phyloP scores from a whole-genome alignment of 2,329 filamentous ascomycete species.

The Diaporthe vexans region DNA sequence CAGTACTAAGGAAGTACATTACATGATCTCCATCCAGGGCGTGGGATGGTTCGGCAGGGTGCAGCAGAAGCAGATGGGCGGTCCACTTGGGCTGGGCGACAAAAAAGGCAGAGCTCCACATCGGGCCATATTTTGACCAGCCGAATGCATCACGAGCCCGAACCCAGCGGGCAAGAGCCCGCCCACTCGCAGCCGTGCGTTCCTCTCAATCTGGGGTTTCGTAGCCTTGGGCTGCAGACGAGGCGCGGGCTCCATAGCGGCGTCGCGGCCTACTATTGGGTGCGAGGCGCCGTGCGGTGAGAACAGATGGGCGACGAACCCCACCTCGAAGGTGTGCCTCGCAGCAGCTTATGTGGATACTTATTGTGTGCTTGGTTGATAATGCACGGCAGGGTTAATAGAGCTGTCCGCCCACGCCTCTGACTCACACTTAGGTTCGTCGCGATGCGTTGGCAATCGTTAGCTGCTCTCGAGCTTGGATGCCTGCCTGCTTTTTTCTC shows the following conservation, averaged over 20 bases:
- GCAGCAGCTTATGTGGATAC: conserved; percentile 38
- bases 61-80: neutral
- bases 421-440: conserved; percentile 37
- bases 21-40: conserved; percentile 16
- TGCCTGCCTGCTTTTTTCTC: conserved; percentile 16
- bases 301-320: neutral
- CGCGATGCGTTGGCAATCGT: conserved; percentile 29
- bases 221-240: conserved; percentile 20
- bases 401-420: neutral
- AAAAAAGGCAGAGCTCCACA: neutral
- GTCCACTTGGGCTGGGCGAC: conserved; percentile 4
- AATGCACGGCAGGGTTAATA: conserved; percentile 18
- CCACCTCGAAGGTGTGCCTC: conserved; percentile 33
- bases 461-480: conserved; percentile 27
- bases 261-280: conserved; percentile 1
- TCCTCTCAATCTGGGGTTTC: conserved; percentile 20
- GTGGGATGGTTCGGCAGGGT: neutral
- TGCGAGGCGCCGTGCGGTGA: neutral
- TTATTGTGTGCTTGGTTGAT: conserved; percentile 25
- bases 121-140: conserved; percentile 14
- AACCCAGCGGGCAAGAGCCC: conserved; percentile 1
- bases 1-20: neutral
- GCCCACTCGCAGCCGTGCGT: conserved; percentile 8
- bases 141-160: conserved; percentile 18
- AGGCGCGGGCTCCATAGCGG: conserved; percentile 5